A percentile compares a stretch with the other conserved stretches of the same genome.
phyloP scores from a whole-genome alignment of 2,329 filamentous ascomycete genomes.

The Incumbomyces lentus region DNA sequence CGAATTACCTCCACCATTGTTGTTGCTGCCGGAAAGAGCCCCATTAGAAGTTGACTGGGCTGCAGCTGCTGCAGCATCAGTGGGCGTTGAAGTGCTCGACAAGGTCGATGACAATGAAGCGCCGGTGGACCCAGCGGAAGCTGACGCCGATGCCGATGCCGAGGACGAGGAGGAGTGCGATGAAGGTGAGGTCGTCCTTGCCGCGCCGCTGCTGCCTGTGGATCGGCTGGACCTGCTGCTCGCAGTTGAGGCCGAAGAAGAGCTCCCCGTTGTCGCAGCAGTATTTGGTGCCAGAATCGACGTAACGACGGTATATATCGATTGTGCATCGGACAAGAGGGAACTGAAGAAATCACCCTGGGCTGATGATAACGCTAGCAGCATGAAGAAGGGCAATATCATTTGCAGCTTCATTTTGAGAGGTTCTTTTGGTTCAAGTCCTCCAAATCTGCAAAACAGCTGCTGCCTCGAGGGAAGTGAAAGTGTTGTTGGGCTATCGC shows the following conservation, averaged over 20 bases:
- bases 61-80: slow-evolving; percentile 4
- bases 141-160: slow-evolving; percentile 1
- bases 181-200: slow-evolving; percentile 8
- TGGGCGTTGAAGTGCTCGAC: slow-evolving; percentile 6
- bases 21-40: slow-evolving; percentile 1
- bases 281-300: slow-evolving; percentile 12
- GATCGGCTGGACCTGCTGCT: slow-evolving; percentile 5
- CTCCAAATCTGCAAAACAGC: too few species aligned
- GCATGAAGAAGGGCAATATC: not conserved
- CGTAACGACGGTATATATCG: slow-evolving; percentile 18
- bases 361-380: not conserved
- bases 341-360: slow-evolving; percentile 9
- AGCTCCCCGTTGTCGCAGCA: slow-evolving; percentile 6
- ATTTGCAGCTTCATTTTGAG: not conserved
- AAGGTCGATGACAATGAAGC: slow-evolving; percentile 6
- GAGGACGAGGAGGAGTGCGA: slow-evolving; percentile 1
- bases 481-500: too few species aligned
- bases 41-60: not conserved
- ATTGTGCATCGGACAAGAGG: slow-evolving; percentile 16
- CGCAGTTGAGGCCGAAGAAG: not conserved
- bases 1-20: not conserved
- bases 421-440: too few species aligned
- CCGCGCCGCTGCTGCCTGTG: slow-evolving; percentile 8
- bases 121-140: slow-evolving; percentile 3
- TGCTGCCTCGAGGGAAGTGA: too few species aligned